phyloP scores from a whole-genome alignment of 73 alveolate genomes.

The Paramecium pentaurelia region DNA sequence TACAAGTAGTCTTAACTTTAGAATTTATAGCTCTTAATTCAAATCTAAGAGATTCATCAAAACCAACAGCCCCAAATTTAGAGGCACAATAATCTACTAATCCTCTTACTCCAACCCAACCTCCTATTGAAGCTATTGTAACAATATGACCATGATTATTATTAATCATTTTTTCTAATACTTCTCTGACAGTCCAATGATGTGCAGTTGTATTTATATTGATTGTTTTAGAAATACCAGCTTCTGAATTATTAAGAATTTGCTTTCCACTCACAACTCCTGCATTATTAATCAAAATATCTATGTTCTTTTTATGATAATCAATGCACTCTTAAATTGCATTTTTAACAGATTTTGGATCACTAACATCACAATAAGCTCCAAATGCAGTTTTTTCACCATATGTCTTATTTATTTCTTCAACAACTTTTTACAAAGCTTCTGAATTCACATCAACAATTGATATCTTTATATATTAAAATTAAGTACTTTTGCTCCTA shows the following conservation, averaged over 20 bases:
- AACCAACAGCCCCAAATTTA: constrained; percentile 81
- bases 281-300: constrained; percentile 82
- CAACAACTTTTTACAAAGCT: constrained; percentile 65
- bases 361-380: constrained; percentile 75
- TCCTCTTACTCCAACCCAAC: constrained; percentile 70
- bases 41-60: constrained; percentile 77
- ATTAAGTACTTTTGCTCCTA: constrained; percentile 63
- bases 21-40: constrained; percentile 64
- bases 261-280: constrained; percentile 84
- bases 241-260: constrained; percentile 62
- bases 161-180: constrained; percentile 73
- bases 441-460: constrained; percentile 71
- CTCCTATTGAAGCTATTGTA: constrained; percentile 81
- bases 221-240: constrained; percentile 61
- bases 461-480: background rate
- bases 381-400: constrained; percentile 56
- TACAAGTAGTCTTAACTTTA: constrained; percentile 79
- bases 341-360: constrained; percentile 51
- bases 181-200: constrained; percentile 74
- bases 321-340: constrained; percentile 62
- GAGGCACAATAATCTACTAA: constrained; percentile 81
- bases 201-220: constrained; percentile 79
- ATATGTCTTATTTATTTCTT: constrained; percentile 28
- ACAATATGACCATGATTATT: constrained; percentile 79
- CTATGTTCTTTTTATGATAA: constrained; percentile 65